Percentiles rank a stretch among this genome's conserved stretches.
Conservation (phyloP, 345 rosid species). For the Aethionema arabicum region DNA sequence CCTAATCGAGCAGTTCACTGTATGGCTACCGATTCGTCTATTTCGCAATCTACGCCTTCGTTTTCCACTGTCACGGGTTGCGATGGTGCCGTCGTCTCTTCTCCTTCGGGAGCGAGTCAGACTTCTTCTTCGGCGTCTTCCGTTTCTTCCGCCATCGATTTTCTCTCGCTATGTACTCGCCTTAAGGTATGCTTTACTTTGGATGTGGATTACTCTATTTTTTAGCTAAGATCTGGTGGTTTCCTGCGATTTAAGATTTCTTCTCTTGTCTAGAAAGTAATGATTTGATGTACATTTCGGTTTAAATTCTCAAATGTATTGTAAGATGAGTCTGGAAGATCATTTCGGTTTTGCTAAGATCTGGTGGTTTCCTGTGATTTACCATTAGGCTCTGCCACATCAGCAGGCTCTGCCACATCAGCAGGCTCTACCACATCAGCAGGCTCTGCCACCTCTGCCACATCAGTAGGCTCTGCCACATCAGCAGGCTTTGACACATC, state of each 20-base stretch:
- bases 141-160: slow-evolving; percentile 73
- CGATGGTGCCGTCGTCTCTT: slow-evolving; percentile 29
- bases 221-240: not conserved
- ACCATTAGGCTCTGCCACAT: too few relatives aligned
- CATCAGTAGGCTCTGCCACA: too few relatives aligned
- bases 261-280: not conserved
- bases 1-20: slow-evolving; percentile 38
- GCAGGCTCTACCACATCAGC: too few relatives aligned
- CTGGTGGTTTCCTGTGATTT: too few relatives aligned
- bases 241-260: not conserved
- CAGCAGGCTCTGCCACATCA: too few relatives aligned
- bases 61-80: slow-evolving; percentile 36
- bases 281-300: not conserved
- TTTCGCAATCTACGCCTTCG: slow-evolving; percentile 40
- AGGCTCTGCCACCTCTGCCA: too few relatives aligned
- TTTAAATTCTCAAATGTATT: not conserved
- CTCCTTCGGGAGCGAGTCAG: slow-evolving; percentile 28
- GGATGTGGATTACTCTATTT: not conserved
- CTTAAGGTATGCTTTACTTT: slow-evolving; percentile 57
- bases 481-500: too few relatives aligned
- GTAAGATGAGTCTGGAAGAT: not conserved
- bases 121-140: slow-evolving; percentile 37
- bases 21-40: slow-evolving; percentile 47
- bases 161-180: slow-evolving; percentile 85
- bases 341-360: too few relatives aligned